Evolutionary conservation across 2,329 filamentous ascomycete species (phyloP), one percentile per base, ranked within the genome.

Genomic region (Botrytis deweyae): DNA sequence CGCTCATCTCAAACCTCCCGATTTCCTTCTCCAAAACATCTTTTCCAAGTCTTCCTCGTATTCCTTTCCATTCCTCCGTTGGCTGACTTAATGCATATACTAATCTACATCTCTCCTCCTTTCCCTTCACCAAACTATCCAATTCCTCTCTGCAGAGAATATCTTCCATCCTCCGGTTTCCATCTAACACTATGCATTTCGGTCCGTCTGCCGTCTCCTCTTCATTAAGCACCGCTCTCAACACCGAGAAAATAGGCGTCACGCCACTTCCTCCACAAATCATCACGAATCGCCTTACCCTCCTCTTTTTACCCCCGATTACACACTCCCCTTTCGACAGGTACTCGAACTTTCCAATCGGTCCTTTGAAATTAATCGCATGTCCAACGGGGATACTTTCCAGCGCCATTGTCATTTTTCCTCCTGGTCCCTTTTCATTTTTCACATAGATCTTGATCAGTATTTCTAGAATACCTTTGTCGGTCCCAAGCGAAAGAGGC

Each of bases 231-330:
- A 97, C 88, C 0, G 93, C 91, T 10, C 93, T 86, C 70, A 97
- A 84, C 4, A 97, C 92, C 80, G 96, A 93, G 81, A 91, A 96
- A 76, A 97, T 93, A 0, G 95, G 95, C n/a, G 95, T 97, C 79
- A 98, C 92, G 0, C 95, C 95, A n/a, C 89, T 93, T 9, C 95
- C 95, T 22, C 88, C 95, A 78, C 93, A 96, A 46, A 97, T 90
- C 94, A 97, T 97, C 80, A 92, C 85, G 81, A 97, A 93, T 20
- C 87, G 87, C 70, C 87, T 88, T 1, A 97, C 88, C 0, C 78
- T 82, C 16, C 90, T 84, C 73, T 85, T 81, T 33, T 84, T 86
- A 0, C 88, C 88, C 46, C 88, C 88, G 61, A 97, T 83, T 0
- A 83, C 80, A 78, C 92, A 93, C 2, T 82, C 76, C 0, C 94